Percentiles rank a stretch among this genome's conserved stretches.
Evolutionary conservation across 768 basidiomycete species (phyloP).

Genomic region (Psilocybe subaeruginosa): DNA sequence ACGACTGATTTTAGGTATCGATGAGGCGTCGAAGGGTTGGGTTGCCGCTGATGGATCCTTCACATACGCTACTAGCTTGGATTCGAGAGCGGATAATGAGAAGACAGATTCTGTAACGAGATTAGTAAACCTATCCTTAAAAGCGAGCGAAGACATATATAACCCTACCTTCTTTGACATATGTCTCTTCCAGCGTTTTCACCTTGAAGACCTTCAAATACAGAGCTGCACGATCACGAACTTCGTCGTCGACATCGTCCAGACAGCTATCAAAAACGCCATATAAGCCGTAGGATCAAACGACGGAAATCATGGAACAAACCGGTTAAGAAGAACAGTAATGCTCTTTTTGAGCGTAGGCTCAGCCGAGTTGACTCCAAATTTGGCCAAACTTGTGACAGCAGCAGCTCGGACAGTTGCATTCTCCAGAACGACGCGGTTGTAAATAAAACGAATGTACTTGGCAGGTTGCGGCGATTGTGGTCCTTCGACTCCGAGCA

Average conservation of each 20-base stretch:
- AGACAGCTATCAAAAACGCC: conserved; percentile 64
- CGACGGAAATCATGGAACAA: conserved; percentile 20
- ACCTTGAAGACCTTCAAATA: conserved; percentile 87
- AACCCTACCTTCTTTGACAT: conserved; percentile 85
- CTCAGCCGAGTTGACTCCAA: conserved; percentile 89
- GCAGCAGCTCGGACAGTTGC: conserved; percentile 97
- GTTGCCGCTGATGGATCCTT: conserved; percentile 73
- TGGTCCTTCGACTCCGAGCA: conserved; percentile 95
- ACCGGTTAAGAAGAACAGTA: conserved; percentile 85
- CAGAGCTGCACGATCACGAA: conserved; percentile 95
- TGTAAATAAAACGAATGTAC: conserved; percentile 99
- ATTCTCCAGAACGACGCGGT: conserved; percentile 97
- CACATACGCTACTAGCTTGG: conserved; percentile 92
- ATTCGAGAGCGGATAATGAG: conserved; percentile 87
- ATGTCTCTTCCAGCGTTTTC: conserved; percentile 78
- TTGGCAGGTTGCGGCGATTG: conserved; percentile 96
- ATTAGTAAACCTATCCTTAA: conserved; percentile 4
- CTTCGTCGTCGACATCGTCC: conserved; percentile 99
- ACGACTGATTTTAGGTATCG: conserved; percentile 93
- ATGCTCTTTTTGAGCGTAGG: conserved; percentile 81
- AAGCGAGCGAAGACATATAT: not conserved
- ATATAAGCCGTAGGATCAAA: conserved; percentile 7
- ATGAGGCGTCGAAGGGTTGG: conserved; percentile 82
- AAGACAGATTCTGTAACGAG: conserved; percentile 80
- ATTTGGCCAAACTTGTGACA: conserved; percentile 93